These are phyloP conservation scores for Castanospermum australe DNA, from an alignment of 306 rosid genomes.

Conservation along the genomic window DNA sequence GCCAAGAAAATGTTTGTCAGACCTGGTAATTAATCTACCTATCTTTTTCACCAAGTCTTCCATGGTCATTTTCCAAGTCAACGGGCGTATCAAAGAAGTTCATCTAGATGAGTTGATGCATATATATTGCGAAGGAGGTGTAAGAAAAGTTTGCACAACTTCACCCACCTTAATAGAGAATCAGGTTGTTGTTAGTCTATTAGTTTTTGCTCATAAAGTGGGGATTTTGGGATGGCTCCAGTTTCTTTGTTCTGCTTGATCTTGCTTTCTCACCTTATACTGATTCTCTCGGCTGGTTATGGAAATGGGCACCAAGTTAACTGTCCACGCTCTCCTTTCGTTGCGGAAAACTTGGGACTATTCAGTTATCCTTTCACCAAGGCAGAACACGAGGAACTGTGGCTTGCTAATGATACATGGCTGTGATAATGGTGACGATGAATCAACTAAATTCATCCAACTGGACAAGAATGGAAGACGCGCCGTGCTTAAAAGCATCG, in stretches of 20 bases:
- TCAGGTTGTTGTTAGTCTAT: background rate
- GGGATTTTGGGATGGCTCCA: conserved; percentile 19
- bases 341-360: conserved; percentile 4
- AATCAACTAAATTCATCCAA: background rate
- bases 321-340: conserved; percentile 28
- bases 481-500: background rate
- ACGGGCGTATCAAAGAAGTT: conserved; percentile 12
- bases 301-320: background rate
- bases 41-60: background rate
- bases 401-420: conserved; percentile 16
- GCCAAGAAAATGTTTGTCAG: background rate
- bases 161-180: background rate
- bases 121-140: background rate
- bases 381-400: conserved; percentile 21
- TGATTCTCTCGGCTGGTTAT: conserved; percentile 7
- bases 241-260: background rate
- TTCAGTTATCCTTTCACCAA: conserved; percentile 42
- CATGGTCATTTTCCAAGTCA: conserved; percentile 7
- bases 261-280: background rate
- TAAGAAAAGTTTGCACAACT: background rate
- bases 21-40: background rate
- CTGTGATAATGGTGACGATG: background rate
- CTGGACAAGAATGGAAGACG: background rate
- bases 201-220: background rate
- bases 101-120: background rate